Base-by-base conservation (phyloP, 2,329 filamentous ascomycete genomes). In the Neurospora sp. region DNA sequence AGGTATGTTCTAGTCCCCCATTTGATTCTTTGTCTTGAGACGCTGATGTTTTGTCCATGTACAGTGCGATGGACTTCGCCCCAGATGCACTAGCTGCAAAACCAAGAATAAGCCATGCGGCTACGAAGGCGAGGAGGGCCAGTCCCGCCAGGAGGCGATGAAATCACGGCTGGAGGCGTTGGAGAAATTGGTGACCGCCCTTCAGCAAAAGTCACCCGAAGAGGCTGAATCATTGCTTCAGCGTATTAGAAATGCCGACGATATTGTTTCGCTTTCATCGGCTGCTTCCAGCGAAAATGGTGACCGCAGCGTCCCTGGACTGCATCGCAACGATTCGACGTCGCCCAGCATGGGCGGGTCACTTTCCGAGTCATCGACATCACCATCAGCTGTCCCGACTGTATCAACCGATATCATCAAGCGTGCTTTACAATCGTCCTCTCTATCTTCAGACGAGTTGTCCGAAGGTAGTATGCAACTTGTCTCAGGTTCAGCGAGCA, bases 1-100 rank as follows among this genome's bases (percentile, higher is more conserved):
- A 75, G 74, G 76, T 76, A 68, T 65, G 43, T 43, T 5, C 17
- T 37, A 19, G 15, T 38, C 4, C 8, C 19, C 6, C 28, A 17
- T 10, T 2, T 68, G 10, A 39, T 33, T 36, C 12, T 39, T 15
- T 40, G 4, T 39, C 28, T 67, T 67, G 65, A 17, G 43, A 39
- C 10, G 38, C 66, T 71, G 66, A 68, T 40, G 43, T 33, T 28
- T 62, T 8, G 19, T 70, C 8, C 17, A 36, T 36, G 65, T 28
- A 19, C 41, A 79, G 78, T 80, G 78, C 65, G 77, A 79, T 70
- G 78, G 77, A 8, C 73, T 65, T 17, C 76, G 78, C 1, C 78
- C 78, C 0, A 73, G 74, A 70, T 80, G 78, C 67, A 71, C 73
- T 6, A 74, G 72, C 38, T 80, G 78, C 73, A 69, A 73, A 12